Percentiles rank a stretch among this genome's conserved stretches.
These are phyloP conservation scores for Cladosporium sp. DNA, from an alignment of 2,329 filamentous ascomycete species.

Conservation along the genomic window DNA sequence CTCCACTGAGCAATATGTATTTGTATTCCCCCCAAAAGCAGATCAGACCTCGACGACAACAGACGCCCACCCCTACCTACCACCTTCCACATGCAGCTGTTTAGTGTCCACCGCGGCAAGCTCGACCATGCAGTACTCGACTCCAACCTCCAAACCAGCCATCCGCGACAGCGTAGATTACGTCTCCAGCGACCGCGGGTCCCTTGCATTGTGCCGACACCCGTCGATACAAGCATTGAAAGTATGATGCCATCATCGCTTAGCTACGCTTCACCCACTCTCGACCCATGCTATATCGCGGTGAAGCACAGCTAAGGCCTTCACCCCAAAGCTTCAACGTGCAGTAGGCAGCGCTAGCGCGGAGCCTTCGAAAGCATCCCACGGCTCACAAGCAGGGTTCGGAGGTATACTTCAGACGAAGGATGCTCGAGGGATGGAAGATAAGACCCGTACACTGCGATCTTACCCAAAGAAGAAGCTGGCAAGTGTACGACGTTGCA, in stretches of 20 bases:
- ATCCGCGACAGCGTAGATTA: no score
- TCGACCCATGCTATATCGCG: not conserved
- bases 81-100: slow-evolving; percentile 7
- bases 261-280: not conserved
- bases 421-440: no score
- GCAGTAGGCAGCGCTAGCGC: not conserved
- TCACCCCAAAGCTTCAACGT: not conserved
- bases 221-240: no score
- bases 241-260: not conserved
- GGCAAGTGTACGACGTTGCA: slow-evolving; percentile 10
- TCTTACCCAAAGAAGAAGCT: slow-evolving; percentile 5
- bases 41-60: not conserved
- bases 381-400: no score
- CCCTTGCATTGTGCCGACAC: no score
- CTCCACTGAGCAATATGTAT: not conserved
- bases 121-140: not conserved
- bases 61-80: not conserved
- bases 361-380: no score
- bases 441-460: not conserved
- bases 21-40: not conserved
- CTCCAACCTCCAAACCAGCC: not conserved
- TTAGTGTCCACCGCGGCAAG: not conserved
- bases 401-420: no score
- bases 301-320: not conserved
- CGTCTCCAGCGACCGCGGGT: not conserved